phyloP scores from a whole-genome alignment of 2,329 filamentous ascomycete genomes.

The Beauveria sp. region DNA sequence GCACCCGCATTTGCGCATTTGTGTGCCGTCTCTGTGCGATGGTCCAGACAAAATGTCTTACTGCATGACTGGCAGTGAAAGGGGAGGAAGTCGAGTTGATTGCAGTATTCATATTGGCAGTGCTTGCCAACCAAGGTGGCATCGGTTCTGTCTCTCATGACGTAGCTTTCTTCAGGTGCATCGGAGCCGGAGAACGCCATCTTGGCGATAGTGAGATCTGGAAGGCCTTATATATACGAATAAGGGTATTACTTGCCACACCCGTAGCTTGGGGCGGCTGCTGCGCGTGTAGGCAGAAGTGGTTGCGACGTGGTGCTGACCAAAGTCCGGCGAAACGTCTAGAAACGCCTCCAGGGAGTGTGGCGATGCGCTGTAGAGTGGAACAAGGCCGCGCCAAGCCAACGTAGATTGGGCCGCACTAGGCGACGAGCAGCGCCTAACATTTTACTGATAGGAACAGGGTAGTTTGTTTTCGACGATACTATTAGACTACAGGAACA shows the following conservation, averaged over 20 bases:
- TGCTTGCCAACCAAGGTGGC: constrained; percentile 81
- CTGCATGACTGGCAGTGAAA: constrained; percentile 88
- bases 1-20: constrained; percentile 54
- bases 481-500: too few species aligned
- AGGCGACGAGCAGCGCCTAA: not conserved
- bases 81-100: constrained; percentile 91
- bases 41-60: constrained; percentile 84
- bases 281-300: constrained; percentile 6
- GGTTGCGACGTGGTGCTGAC: constrained; percentile 9
- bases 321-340: constrained; percentile 10
- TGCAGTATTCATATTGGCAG: constrained; percentile 87
- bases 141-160: constrained; percentile 67
- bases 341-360: constrained; percentile 7
- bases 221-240: not conserved
- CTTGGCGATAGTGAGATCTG: constrained; percentile 15
- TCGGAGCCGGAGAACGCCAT: constrained; percentile 45
- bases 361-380: constrained; percentile 7
- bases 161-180: constrained; percentile 49
- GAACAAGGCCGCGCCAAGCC: constrained; percentile 7
- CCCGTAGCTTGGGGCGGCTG: not conserved
- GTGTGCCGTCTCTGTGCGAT: constrained; percentile 80
- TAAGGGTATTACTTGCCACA: not conserved
- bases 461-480: too few species aligned
- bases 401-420: not conserved
- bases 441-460: too few species aligned